A percentile compares a stretch with the other conserved stretches of the same genome.
These are phyloP conservation scores for Salvia miltiorrhiza DNA, from an alignment of 257 asterid species.

Conservation along the genomic window DNA sequence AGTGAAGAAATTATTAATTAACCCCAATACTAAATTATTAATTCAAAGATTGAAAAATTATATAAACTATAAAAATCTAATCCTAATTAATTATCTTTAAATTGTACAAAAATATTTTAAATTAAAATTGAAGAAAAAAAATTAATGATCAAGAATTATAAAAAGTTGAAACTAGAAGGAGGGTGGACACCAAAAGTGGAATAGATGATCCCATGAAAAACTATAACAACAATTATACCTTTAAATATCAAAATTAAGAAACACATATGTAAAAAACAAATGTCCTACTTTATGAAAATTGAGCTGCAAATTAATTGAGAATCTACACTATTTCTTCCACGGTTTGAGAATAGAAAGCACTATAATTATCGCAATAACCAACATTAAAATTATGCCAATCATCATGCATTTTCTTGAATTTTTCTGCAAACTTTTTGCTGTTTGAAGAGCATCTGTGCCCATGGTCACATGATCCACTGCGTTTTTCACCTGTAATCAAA, in stretches of 20 bases:
- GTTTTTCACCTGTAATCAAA: conserved; percentile 48
- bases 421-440: conserved; percentile 70
- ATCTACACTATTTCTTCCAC: conserved; percentile 44
- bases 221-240: background rate
- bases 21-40: too few relatives aligned
- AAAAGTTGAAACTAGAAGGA: too few relatives aligned
- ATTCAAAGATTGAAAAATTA: too few relatives aligned
- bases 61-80: too few relatives aligned
- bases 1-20: too few relatives aligned
- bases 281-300: background rate
- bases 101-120: too few relatives aligned
- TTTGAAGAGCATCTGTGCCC: conserved; percentile 83
- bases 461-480: conserved; percentile 72
- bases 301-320: background rate
- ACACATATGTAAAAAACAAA: background rate
- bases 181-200: too few relatives aligned
- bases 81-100: too few relatives aligned
- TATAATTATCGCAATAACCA: conserved; percentile 54
- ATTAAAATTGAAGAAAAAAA: too few relatives aligned
- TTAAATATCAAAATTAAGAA: background rate
- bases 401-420: conserved; percentile 79
- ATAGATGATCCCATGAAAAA: too few relatives aligned
- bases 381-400: conserved; percentile 49
- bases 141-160: too few relatives aligned
- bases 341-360: conserved; percentile 65